Base-by-base conservation (phyloP, 192 early-diverging fungal genomes). In the Podila epigama region DNA sequence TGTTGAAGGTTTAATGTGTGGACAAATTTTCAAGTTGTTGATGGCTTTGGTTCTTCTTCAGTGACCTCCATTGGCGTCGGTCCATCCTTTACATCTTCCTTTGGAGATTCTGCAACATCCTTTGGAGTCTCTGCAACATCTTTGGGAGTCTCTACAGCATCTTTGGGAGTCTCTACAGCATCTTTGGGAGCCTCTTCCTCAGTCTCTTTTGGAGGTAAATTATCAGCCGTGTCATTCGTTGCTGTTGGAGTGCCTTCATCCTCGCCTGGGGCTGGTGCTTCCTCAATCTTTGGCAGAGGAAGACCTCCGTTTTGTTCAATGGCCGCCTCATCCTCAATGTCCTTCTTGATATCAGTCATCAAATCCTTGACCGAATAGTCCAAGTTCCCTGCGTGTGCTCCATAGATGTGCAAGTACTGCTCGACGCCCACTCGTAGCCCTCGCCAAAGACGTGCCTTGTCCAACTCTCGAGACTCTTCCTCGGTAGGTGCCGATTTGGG, bases 321-420 rank as follows among this genome's bases (percentile, higher is more conserved):
- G 16, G 55, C 33, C 7, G 32, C 55, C 5, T 57, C 55, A 29
- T 35, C n/a, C 12, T 5, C 27, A 50, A 40, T 56, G 51, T 58
- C 55, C 20, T 51, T 40, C 27, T 52, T 62, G 27, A 77, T 70
- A 44, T 81, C 81, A 0, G 37, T 39, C 9, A 22, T 22, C 42
- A 83, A 69, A 0, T 58, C 66, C 11, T 70, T 63, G 13, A 67
- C 42, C 25, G 67, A 56, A 18, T 79, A 68, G 4, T 55, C 60
- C 13, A 57, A 51, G 27, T 69, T 58, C 0, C 37, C 31, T 1
- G 58, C 51, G n/a, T 40, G 50, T 34, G 80, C 69, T 33, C 69
- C 65, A 37, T 85, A 88, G 27, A 88, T 63, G 60, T 81, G 67
- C 18, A 88, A 28, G 52, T 88, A 82, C 28, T 81, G 58, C 25